phyloP scores from a whole-genome alignment of 139 green algal genomes.

The Trebouxia sp. region DNA sequence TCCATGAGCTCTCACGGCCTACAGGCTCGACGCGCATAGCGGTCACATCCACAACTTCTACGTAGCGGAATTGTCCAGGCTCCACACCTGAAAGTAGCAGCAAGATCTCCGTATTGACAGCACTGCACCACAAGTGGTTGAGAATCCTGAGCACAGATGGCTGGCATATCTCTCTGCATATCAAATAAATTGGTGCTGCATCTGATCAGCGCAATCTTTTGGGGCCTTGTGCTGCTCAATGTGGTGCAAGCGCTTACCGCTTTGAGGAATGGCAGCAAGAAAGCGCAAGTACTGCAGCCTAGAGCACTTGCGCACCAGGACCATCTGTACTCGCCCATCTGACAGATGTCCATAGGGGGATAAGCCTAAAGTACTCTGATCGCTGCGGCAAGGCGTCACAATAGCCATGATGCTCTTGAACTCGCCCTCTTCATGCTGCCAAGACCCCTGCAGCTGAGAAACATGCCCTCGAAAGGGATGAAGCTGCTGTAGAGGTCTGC shows the following conservation, averaged over 20 bases:
- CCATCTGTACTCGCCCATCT: conserved; percentile 76
- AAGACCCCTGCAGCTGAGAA: neutral
- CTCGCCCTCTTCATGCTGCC: conserved; percentile 48
- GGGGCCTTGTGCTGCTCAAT: too few species aligned
- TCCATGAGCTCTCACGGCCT: conserved; percentile 64
- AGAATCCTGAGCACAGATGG: too few species aligned
- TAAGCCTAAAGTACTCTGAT: conserved; percentile 74
- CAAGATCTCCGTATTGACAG: too few species aligned
- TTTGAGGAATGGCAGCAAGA: conserved; percentile 57
- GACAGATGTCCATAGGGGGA: conserved; percentile 69
- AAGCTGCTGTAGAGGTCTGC: too few species aligned
- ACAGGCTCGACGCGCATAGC: conserved; percentile 37
- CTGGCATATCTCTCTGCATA: too few species aligned
- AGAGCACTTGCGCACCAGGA: conserved; percentile 69
- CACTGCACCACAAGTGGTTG: too few species aligned
- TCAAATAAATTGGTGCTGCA: neutral
- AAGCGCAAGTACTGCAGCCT: conserved; percentile 74
- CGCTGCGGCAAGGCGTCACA: conserved; percentile 74
- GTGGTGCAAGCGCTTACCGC: neutral
- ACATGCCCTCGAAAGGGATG: neutral
- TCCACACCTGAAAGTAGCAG: conserved; percentile 44
- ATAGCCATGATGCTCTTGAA: conserved; percentile 75
- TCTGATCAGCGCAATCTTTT: neutral
- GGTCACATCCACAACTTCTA: conserved; percentile 58
- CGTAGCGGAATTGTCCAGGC: conserved; percentile 50